Percentiles rank a stretch among this genome's conserved stretches.
phyloP scores from a whole-genome alignment of 2,329 filamentous ascomycete genomes.

The Pseudopithomyces maydicus region DNA sequence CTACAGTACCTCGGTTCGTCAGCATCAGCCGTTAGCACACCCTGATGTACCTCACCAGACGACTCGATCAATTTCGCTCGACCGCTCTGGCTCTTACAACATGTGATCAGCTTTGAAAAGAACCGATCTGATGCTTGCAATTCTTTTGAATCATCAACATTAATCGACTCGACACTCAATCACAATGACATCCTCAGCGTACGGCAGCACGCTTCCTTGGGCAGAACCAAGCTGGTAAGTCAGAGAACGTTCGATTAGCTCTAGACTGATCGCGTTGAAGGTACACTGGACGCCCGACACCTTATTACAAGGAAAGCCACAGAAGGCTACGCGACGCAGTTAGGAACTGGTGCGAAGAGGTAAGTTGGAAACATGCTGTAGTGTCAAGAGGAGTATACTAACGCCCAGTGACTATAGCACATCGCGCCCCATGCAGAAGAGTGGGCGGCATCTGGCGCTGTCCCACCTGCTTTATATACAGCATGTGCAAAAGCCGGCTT shows the following conservation, averaged over 20 bases:
- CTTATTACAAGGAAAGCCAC: conserved; percentile 40
- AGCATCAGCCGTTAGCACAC: too few relatives aligned
- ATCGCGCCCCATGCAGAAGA: not conserved
- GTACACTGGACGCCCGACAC: conserved; percentile 38
- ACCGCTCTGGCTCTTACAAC: too few relatives aligned
- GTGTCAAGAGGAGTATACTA: not conserved
- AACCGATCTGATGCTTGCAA: too few relatives aligned
- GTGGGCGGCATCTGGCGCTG: not conserved
- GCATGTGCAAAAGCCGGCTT: not conserved
- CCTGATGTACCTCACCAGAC: too few relatives aligned
- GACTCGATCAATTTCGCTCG: too few relatives aligned
- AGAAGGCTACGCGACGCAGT: conserved; percentile 32
- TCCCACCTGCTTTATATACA: not conserved
- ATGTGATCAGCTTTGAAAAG: too few relatives aligned
- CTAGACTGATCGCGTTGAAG: conserved; percentile 9
- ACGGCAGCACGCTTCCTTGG: conserved; percentile 37
- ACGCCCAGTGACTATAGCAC: not conserved
- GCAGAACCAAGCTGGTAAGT: conserved; percentile 35
- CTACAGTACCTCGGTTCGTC: too few relatives aligned
- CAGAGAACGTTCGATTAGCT: not conserved
- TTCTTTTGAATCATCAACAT: too few relatives aligned
- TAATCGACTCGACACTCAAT: too few relatives aligned
- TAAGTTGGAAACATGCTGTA: conserved; percentile 2
- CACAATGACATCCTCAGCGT: conserved; percentile 20
- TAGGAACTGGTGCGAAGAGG: conserved; percentile 37